A percentile compares a stretch with the other conserved stretches of the same genome.
Conservation (phyloP, 176 grass and related monocot species). For the Eleusine indica region DNA sequence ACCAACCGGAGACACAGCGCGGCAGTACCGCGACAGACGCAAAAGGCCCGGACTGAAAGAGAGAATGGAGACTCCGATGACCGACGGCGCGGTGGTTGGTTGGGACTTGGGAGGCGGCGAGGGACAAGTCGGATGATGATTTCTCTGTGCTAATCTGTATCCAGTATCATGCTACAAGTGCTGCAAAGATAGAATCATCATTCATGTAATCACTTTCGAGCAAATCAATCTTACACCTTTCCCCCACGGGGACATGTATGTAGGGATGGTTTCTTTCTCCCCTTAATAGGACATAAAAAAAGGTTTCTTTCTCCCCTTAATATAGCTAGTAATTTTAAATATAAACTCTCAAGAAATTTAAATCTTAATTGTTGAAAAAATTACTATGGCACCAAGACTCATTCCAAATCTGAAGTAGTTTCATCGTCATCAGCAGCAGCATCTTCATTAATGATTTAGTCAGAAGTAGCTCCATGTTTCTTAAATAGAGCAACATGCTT, state of each 20-base stretch:
- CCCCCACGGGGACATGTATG: neutral
- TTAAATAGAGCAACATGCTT: constrained; percentile 73
- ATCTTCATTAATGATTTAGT: constrained; percentile 33
- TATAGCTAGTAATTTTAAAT: neutral
- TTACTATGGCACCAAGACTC: constrained; percentile 18
- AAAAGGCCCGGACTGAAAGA: neutral
- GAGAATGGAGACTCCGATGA: neutral
- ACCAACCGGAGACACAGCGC: too few relatives aligned
- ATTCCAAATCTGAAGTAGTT: constrained; percentile 36
- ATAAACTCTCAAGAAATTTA: neutral
- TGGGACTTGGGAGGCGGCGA: neutral
- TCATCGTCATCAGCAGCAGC: constrained; percentile 12
- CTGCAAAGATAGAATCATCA: too few relatives aligned
- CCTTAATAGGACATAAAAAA: neutral
- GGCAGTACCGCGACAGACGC: neutral
- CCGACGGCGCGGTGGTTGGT: neutral
- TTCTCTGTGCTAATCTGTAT: too few relatives aligned
- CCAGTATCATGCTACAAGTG: too few relatives aligned
- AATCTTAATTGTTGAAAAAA: constrained; percentile 13
- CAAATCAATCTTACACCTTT: neutral
- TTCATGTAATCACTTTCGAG: too few relatives aligned
- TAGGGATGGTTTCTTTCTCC: neutral
- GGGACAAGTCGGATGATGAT: neutral
- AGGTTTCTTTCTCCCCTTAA: neutral
- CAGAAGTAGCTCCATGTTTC: constrained; percentile 37